phyloP scores from a whole-genome alignment of 1,284 basidiomycete species.

The Ganoderma boninense region DNA sequence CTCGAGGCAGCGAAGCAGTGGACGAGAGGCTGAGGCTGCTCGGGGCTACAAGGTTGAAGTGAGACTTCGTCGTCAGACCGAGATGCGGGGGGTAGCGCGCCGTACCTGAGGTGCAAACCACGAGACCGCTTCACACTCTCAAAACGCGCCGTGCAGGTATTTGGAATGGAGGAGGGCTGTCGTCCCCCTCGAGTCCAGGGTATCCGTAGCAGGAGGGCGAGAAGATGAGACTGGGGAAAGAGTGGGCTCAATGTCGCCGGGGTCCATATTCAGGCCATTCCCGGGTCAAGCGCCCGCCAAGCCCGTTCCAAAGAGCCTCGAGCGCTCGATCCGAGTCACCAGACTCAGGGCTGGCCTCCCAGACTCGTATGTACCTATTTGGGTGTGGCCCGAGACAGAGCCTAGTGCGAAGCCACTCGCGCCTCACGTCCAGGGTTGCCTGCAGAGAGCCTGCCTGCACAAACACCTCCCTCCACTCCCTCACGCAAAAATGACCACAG shows the following conservation, averaged over 20 bases:
- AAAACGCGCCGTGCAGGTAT: too few species aligned
- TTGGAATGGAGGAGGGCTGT: background rate
- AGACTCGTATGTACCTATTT: background rate
- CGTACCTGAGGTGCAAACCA: too few species aligned
- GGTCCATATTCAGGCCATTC: background rate
- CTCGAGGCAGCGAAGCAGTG: constrained; percentile 3
- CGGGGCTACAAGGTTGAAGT: background rate
- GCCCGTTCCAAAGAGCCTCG: too few species aligned
- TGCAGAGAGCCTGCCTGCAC: background rate
- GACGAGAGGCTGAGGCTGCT: background rate
- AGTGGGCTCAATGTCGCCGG: background rate
- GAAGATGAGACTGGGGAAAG: background rate
- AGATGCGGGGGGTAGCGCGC: background rate
- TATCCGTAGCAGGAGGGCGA: background rate
- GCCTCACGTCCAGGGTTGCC: constrained; percentile 19
- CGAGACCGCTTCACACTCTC: background rate
- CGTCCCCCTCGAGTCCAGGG: background rate
- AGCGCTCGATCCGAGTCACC: background rate
- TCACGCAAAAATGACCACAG: constrained; percentile 41
- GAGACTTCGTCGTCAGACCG: background rate
- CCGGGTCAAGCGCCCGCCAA: background rate
- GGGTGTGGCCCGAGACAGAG: background rate
- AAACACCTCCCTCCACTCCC: background rate
- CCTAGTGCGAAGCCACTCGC: constrained; percentile 5
- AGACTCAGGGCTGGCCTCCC: background rate